A percentile compares a stretch with the other conserved stretches of the same genome.
Evolutionary conservation across 805 yeast genomes (phyloP).

Genomic region (Schizosaccharomyces lindneri): DNA sequence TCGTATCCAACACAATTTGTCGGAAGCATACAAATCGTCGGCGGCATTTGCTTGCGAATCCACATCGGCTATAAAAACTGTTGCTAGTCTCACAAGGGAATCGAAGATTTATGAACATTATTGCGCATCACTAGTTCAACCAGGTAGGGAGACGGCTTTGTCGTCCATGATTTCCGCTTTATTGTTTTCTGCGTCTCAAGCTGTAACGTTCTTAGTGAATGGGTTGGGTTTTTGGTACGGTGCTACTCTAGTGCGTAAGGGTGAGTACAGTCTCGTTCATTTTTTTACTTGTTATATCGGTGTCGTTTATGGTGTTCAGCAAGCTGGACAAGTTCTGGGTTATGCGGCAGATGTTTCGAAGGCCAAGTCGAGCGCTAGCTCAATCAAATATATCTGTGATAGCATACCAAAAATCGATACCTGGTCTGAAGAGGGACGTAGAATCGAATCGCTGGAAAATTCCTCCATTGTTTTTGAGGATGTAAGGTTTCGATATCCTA

Average conservation of each 20-base stretch:
- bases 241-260: conserved; percentile 14
- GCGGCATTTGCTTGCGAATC: conserved; percentile 21
- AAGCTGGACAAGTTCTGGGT: conserved; percentile 19
- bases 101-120: conserved; percentile 15
- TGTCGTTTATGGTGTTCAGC: conserved; percentile 19
- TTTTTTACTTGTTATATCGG: conserved; percentile 18
- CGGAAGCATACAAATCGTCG: conserved; percentile 16
- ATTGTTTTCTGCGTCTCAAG: conserved; percentile 16
- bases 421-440: conserved; percentile 12
- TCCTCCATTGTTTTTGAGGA: conserved; percentile 23
- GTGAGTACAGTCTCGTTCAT: conserved; percentile 12
- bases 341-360: conserved; percentile 22
- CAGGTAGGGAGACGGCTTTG: conserved; percentile 4
- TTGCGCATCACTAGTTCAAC: conserved; percentile 6
- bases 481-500: conserved; percentile 13
- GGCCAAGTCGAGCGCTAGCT: conserved; percentile 16
- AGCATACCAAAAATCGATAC: conserved; percentile 16
- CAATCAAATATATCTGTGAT: conserved; percentile 14
- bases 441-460: conserved; percentile 7
- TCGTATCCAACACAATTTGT: conserved; percentile 15
- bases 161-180: conserved; percentile 9
- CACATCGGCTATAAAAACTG: conserved; percentile 19
- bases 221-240: conserved; percentile 23
- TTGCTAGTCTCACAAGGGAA: conserved; percentile 19
- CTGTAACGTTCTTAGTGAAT: conserved; percentile 18